phyloP scores from a whole-genome alignment of 345 rosid genomes.

The Camelina hispida region DNA sequence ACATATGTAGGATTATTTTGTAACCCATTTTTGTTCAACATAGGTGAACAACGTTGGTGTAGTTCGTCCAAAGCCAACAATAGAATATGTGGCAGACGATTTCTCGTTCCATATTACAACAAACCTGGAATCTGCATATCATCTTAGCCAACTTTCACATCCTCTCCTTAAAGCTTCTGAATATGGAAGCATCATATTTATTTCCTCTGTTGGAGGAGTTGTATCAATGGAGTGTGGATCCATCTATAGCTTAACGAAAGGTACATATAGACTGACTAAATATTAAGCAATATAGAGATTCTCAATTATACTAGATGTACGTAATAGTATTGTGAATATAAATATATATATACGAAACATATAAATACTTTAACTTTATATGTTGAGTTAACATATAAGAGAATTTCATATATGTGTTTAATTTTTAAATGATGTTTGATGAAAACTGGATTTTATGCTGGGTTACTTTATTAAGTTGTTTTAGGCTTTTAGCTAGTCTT shows the following conservation, averaged over 20 bases:
- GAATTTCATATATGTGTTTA: background rate
- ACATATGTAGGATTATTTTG: background rate
- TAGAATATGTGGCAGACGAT: conserved; percentile 9
- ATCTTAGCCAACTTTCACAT: conserved; percentile 35
- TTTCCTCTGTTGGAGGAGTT: conserved; percentile 23
- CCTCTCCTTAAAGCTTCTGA: conserved; percentile 29
- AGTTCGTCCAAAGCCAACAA: conserved; percentile 3
- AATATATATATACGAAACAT: no score
- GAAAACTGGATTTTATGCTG: background rate
- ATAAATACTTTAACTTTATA: background rate
- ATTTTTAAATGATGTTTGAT: background rate
- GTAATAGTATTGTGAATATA: background rate
- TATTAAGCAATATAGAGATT: background rate
- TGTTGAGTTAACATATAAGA: background rate
- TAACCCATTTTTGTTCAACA: background rate
- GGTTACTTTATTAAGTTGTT: background rate
- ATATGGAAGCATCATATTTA: conserved; percentile 23
- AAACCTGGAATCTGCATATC: conserved; percentile 32
- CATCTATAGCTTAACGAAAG: conserved; percentile 28
- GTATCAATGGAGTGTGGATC: conserved; percentile 31
- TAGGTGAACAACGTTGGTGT: conserved; percentile 30
- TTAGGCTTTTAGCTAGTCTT: background rate
- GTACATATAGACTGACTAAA: background rate
- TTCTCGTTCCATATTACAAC: conserved; percentile 23
- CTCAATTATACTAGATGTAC: background rate